A percentile compares a stretch with the other conserved stretches of the same genome.
Evolutionary conservation across 2,329 filamentous ascomycete genomes (phyloP).

Genomic region (Colletotrichum lindemuthianum): DNA sequence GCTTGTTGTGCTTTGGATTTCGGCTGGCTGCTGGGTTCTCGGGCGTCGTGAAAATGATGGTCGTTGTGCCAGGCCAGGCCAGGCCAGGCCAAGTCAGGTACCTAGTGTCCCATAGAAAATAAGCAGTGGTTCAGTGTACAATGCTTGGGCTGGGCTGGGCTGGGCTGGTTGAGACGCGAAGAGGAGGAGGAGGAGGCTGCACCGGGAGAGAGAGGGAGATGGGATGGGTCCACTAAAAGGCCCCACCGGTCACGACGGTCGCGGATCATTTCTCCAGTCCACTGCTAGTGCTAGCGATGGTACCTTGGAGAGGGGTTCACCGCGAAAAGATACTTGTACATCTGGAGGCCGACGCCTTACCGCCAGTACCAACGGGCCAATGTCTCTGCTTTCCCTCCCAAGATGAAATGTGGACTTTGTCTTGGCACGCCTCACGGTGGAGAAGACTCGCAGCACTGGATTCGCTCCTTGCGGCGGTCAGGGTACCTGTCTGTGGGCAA

Average conservation of each 20-base stretch:
- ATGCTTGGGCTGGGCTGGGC: no score
- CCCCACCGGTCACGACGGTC: conserved; percentile 14
- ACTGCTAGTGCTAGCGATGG: background rate
- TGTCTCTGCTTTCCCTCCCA: conserved; percentile 16
- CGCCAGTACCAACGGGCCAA: conserved; percentile 16
- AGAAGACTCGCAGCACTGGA: background rate
- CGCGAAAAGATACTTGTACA: no score
- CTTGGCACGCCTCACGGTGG: conserved; percentile 30
- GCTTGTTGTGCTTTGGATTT: conserved; percentile 25
- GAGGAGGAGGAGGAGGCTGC: background rate
- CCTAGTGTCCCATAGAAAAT: no score
- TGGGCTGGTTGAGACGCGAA: background rate
- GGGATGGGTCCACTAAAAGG: no score
- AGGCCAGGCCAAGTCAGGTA: no score
- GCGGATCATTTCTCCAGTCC: conserved; percentile 31
- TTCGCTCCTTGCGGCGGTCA: conserved; percentile 24
- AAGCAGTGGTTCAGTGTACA: no score
- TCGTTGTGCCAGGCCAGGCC: conserved; percentile 7
- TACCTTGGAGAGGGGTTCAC: background rate
- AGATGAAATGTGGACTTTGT: conserved; percentile 29
- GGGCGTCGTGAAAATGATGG: no score
- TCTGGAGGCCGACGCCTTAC: conserved; percentile 3
- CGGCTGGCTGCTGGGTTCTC: background rate
- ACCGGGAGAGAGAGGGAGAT: no score
- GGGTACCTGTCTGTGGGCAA: conserved; percentile 8